Base-by-base conservation (phyloP, 352 stramenopile genomes). In the Pythium grandisporangium region DNA sequence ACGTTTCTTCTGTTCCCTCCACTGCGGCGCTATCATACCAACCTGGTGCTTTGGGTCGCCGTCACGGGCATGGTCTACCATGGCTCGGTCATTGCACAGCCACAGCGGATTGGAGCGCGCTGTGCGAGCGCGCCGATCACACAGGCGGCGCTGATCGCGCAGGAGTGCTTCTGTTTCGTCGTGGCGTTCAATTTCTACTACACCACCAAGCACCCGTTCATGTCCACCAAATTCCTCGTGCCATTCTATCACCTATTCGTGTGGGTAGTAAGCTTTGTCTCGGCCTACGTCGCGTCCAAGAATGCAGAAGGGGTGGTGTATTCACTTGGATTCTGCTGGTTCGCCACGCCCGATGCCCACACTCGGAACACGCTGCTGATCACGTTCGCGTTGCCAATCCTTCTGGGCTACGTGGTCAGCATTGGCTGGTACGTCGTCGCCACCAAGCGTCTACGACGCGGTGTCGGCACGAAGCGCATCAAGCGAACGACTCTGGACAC, bases 171-270 rank as follows among this genome's bases (percentile, higher is more conserved):
- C 58, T 80, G 92, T 44, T 90, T 87, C 48, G 71, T 72, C 25
- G 64, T 94, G 37, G 79, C 79, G 34, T 87, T 86, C 57, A 70
- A 88, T 57, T 84, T 88, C 32, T 92, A 92, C 61, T 87, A 84
- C 55, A 87, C 74, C 27, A 92, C 76, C 69, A 86, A 88, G 61
- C 88, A 83, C 50, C 81, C 81, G 41, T 94, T 94, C 51, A 63
- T 62, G 25, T 85, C 71, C 30, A 77, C 73, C n/a, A 57, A 69
- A 33, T 83, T 65, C 58, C 68, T 88, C 39, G 64, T 70, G 23
- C 58, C 58, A 16, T 55, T 88, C 42, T 92, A 88, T 46, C 81
- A 94, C 45, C 30, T 72, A 1, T 60, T 68, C 0, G 74, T 94
- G 6, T 89, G 79, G 71, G 19, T 57, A 5, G 53, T 81, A 16